Evolutionary conservation across 805 yeast species (phyloP).

Genomic region (Starmerella stellata): DNA sequence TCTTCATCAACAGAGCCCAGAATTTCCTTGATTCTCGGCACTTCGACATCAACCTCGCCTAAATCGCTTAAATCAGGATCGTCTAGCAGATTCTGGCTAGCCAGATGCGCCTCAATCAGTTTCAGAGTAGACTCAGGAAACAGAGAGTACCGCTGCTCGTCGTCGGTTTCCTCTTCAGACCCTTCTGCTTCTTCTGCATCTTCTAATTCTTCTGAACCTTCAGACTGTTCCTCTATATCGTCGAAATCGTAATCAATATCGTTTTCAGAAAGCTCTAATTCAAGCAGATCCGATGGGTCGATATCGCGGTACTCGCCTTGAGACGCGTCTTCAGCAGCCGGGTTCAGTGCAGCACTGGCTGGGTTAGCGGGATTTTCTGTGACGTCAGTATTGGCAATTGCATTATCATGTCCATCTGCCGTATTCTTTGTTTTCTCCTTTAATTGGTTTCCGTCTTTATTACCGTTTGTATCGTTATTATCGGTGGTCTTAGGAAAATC

Average conservation of each 20-base stretch:
- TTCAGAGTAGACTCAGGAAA: constrained; percentile 19
- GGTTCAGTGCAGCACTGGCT: neutral
- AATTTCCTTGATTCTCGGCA: too few relatives aligned
- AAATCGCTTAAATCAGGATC: neutral
- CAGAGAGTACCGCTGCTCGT: constrained; percentile 16
- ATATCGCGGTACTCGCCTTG: constrained; percentile 11
- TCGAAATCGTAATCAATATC: constrained; percentile 35
- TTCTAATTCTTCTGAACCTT: constrained; percentile 25
- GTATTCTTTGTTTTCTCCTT: too few relatives aligned
- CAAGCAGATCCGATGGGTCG: constrained; percentile 18
- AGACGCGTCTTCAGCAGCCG: constrained; percentile 4
- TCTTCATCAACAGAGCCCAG: neutral
- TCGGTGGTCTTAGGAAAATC: neutral
- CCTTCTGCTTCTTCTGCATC: too few relatives aligned
- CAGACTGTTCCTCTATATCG: constrained; percentile 23
- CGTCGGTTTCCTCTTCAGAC: constrained; percentile 33
- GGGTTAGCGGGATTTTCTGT: neutral
- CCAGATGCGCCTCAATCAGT: constrained; percentile 9
- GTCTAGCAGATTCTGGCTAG: neutral
- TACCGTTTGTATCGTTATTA: neutral
- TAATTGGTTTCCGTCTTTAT: too few relatives aligned
- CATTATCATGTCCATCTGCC: neutral
- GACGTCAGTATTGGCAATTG: neutral
- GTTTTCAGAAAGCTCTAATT: constrained; percentile 17
- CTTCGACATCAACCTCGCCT: neutral